phyloP scores from a whole-genome alignment of 2,329 filamentous ascomycete species.

The Pochonia chlamydosporia region DNA sequence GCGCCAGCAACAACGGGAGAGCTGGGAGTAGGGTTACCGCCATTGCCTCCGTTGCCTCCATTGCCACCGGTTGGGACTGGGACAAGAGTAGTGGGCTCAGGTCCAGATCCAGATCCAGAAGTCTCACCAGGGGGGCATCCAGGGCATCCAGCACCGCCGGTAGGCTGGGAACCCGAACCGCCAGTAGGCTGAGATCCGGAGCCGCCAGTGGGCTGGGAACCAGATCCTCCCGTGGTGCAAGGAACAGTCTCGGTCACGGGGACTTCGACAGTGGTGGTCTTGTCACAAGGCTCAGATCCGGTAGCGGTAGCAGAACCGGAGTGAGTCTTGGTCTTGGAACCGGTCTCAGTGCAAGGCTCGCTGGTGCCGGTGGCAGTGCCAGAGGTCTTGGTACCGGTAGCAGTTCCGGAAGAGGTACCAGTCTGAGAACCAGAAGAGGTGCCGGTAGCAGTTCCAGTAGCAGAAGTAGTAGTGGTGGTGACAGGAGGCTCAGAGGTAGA shows the following conservation, averaged over 20 bases:
- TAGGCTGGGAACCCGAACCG: not conserved
- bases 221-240: not conserved
- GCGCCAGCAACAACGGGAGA: constrained; percentile 4
- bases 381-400: not conserved
- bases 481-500: not conserved
- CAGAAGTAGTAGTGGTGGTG: not conserved
- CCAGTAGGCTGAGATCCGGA: not conserved
- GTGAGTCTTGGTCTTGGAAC: not conserved
- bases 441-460: not conserved
- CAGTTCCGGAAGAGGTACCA: not conserved
- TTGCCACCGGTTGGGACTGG: not conserved
- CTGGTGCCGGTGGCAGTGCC: not conserved
- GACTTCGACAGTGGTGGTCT: not conserved
- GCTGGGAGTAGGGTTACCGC: not conserved
- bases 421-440: not conserved
- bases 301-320: not conserved
- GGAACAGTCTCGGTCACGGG: not conserved
- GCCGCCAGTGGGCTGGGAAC: constrained; percentile 1
- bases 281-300: not conserved
- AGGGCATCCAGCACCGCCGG: not conserved
- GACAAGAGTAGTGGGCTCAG: not conserved
- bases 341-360: not conserved
- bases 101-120: not conserved
- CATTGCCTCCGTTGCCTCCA: not conserved
- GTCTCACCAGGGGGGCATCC: not conserved